Evolutionary conservation across 2,329 filamentous ascomycete species (phyloP), one percentile per base, ranked within the genome.

Genomic region (Zasmidium angulare): DNA sequence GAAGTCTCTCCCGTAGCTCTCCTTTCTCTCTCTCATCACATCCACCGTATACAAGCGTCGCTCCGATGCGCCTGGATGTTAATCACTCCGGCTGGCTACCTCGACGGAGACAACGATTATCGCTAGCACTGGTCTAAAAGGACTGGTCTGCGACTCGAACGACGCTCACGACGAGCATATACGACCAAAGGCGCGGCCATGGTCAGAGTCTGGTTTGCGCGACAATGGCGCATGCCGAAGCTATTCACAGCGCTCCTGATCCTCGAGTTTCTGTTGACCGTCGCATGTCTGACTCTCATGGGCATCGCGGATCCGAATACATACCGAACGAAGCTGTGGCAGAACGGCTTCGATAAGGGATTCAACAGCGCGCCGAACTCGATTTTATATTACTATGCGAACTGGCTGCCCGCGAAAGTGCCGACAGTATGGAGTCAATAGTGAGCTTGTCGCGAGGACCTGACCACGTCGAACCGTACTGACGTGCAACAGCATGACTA

Each of bases 341-440:
- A 82, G 70, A 85, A 91, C 68, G 90, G 90, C 63, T 85, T 80
- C 60, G 81, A 87, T 55, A 79, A 89, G 71, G 84, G 85, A 61
- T 89, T 89, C 79, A 93, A 93, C 76, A 91, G 88, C 62, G 86
- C 86, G 66, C 89, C 90, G 14, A 82, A 78, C 61, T 83, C 87
- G 68, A 78, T 90, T 19, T 75, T 91, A 31, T 92, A 90, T 74
- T 87, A 87, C 31, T 87, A 88, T 69, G 88, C 89, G 53, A 93
- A 93, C 71, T 83, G 90, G 71, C 75, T 79, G 55, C 81, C 86
- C 0, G 76, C 87, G 0, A 79, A 79, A 31, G 78, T 85, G 10
- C 88, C 90, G 1, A 77, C 92, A 55, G 83, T 92, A 14, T 93
- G 90, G 90, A 89, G 87, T 61, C 76, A 80, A 70, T 84, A 83